phyloP scores from a whole-genome alignment of 768 basidiomycete species.

The Pilatotrama ljubarskyi region DNA sequence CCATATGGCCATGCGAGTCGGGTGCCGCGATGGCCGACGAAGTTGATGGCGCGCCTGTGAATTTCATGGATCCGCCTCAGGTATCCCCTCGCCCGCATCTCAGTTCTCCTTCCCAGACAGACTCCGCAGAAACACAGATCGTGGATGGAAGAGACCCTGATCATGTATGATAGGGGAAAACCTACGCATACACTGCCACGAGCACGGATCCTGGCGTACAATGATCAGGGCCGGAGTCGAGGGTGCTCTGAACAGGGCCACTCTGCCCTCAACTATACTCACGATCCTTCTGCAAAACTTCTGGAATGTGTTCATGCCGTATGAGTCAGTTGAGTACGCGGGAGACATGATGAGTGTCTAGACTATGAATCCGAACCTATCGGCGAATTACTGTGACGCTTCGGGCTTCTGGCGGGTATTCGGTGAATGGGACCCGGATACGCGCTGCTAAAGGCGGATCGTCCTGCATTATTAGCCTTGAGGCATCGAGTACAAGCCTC shows the following conservation, averaged over 20 bases:
- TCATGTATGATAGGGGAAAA: too few species aligned
- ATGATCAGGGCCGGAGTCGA: not conserved
- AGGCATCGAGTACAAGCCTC: slow-evolving; percentile 14
- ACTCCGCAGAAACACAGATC: not conserved
- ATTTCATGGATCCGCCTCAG: not conserved
- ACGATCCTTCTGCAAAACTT: too few species aligned
- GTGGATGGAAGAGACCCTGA: too few species aligned
- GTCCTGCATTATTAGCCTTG: not conserved
- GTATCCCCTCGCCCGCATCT: not conserved
- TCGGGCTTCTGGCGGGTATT: not conserved
- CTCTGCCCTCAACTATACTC: too few species aligned
- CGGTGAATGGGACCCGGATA: slow-evolving; percentile 1
- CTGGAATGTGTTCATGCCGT: not conserved
- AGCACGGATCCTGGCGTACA: too few species aligned
- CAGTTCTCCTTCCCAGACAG: not conserved
- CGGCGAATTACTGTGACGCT: not conserved
- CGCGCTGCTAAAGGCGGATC: slow-evolving; percentile 1
- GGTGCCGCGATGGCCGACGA: slow-evolving; percentile 13
- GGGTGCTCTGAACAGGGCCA: not conserved
- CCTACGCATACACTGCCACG: too few species aligned
- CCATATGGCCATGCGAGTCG: not conserved
- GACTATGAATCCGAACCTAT: not conserved
- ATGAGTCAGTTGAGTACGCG: not conserved
- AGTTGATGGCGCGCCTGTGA: slow-evolving; percentile 7
- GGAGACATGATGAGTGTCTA: not conserved